These are phyloP conservation scores for Passalora sequoiae DNA, from an alignment of 2,329 filamentous ascomycete genomes.

Conservation along the genomic window DNA sequence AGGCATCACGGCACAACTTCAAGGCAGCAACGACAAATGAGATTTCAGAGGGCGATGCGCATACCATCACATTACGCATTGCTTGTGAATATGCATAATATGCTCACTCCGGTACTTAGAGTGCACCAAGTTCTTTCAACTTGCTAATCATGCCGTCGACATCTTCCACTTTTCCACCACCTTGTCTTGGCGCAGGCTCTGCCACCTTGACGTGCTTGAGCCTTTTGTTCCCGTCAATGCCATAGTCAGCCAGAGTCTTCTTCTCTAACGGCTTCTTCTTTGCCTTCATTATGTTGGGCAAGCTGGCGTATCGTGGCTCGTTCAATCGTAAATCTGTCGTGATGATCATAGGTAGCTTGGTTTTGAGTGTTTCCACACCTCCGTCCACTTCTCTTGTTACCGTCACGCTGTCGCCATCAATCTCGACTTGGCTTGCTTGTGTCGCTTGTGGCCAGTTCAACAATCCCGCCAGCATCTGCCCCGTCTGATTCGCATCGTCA, in stretches of 20 bases:
- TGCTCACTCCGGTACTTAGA: constrained; percentile 56
- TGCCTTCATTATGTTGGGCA: constrained; percentile 99
- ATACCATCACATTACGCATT: constrained; percentile 1
- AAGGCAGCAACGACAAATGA: not conserved
- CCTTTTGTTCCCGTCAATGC: constrained; percentile 66
- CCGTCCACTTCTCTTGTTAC: constrained; percentile 94
- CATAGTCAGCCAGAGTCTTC: constrained; percentile 78
- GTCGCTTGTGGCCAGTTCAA: constrained; percentile 93
- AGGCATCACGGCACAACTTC: no score
- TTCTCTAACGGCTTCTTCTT: constrained; percentile 99
- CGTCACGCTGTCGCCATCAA: constrained; percentile 64
- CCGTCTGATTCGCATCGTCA: constrained; percentile 91
- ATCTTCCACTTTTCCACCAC: constrained; percentile 94
- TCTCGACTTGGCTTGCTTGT: constrained; percentile 78
- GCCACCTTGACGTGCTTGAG: constrained; percentile 84
- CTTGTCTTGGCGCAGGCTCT: constrained; percentile 83
- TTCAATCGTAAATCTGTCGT: constrained; percentile 94
- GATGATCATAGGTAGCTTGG: constrained; percentile 84
- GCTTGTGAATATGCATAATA: constrained; percentile 9
- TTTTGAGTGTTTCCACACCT: constrained; percentile 80
- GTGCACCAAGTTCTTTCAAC: constrained; percentile 90
- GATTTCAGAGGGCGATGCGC: no score
- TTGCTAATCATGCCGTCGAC: constrained; percentile 91
- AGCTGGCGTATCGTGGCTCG: constrained; percentile 85
- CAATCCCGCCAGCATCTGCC: constrained; percentile 93